These are phyloP conservation scores for Pyrenochaeta sp. DNA, from an alignment of 2,329 filamentous ascomycete species.

Conservation along the genomic window DNA sequence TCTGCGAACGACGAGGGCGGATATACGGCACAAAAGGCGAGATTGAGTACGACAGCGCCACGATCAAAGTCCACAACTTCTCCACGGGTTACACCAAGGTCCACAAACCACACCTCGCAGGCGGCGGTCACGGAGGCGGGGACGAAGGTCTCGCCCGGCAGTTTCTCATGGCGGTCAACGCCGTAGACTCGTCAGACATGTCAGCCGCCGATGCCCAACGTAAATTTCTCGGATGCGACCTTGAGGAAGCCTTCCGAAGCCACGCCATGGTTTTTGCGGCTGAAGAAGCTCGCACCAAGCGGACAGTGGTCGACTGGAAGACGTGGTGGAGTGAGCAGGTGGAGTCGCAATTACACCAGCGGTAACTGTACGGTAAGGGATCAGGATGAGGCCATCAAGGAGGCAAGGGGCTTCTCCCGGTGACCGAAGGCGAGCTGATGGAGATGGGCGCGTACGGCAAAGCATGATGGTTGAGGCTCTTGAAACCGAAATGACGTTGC, in stretches of 20 bases:
- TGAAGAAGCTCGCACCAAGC: constrained; percentile 79
- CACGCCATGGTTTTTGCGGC: constrained; percentile 95
- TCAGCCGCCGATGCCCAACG: constrained; percentile 75
- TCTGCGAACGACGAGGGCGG: constrained; percentile 84
- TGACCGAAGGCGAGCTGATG: constrained; percentile 13
- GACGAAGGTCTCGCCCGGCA: constrained; percentile 81
- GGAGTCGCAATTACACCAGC: constrained; percentile 36
- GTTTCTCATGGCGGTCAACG: constrained; percentile 83
- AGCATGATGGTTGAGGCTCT: constrained; percentile 33
- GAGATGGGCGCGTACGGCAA: constrained; percentile 39
- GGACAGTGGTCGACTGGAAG: constrained; percentile 76
- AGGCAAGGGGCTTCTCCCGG: constrained; percentile 5
- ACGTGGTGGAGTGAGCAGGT: constrained; percentile 76
- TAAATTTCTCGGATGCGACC: constrained; percentile 78
- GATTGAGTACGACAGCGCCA: constrained; percentile 81
- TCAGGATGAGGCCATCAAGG: constrained; percentile 4
- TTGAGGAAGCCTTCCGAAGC: constrained; percentile 87
- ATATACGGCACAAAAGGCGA: constrained; percentile 90
- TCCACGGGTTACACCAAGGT: constrained; percentile 63
- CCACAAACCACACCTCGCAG: constrained; percentile 68
- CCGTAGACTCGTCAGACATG: constrained; percentile 76
- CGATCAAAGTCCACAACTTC: constrained; percentile 80
- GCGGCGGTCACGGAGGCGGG: constrained; percentile 77
- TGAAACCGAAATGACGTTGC: constrained; percentile 26
- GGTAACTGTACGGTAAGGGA: constrained; percentile 14